Percentiles rank a stretch among this genome's conserved stretches.
Evolutionary conservation across 768 basidiomycete species (phyloP).

Genomic region (Lactarius evosmus): DNA sequence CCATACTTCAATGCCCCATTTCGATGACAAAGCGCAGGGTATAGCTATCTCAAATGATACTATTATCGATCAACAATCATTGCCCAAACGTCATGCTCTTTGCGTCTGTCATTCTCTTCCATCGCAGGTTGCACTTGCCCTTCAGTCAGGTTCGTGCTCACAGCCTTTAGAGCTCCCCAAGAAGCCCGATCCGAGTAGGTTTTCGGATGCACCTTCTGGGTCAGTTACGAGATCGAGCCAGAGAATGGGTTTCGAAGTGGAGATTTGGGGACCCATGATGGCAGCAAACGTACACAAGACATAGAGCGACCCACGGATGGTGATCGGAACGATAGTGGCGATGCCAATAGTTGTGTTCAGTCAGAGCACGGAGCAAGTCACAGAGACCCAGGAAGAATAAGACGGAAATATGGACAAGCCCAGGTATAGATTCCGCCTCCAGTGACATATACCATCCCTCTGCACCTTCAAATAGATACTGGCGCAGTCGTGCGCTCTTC

Average conservation of each 20-base stretch:
- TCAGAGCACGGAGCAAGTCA: slow-evolving; percentile 40
- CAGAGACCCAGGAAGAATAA: slow-evolving; percentile 31
- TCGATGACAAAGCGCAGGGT: background rate
- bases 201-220: slow-evolving; percentile 2
- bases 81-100: background rate
- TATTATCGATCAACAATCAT: too few relatives aligned
- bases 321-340: slow-evolving; percentile 7
- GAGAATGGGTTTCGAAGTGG: slow-evolving; percentile 12
- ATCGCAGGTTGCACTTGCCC: slow-evolving; percentile 2
- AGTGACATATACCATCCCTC: slow-evolving; percentile 40
- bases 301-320: slow-evolving; percentile 16
- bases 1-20: background rate
- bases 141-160: background rate
- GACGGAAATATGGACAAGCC: slow-evolving; percentile 48
- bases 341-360: slow-evolving; percentile 17
- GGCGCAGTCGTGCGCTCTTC: slow-evolving; percentile 41
- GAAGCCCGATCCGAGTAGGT: background rate
- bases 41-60: background rate
- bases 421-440: slow-evolving; percentile 44
- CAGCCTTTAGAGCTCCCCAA: background rate
- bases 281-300: slow-evolving; percentile 12
- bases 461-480: slow-evolving; percentile 38
- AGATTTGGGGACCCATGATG: slow-evolving; percentile 2
- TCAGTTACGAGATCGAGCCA: slow-evolving; percentile 7
- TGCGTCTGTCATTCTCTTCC: background rate